phyloP scores from a whole-genome alignment of 1,139 yeast genomes.

The Kurtzmaniella quercitrusa region DNA sequence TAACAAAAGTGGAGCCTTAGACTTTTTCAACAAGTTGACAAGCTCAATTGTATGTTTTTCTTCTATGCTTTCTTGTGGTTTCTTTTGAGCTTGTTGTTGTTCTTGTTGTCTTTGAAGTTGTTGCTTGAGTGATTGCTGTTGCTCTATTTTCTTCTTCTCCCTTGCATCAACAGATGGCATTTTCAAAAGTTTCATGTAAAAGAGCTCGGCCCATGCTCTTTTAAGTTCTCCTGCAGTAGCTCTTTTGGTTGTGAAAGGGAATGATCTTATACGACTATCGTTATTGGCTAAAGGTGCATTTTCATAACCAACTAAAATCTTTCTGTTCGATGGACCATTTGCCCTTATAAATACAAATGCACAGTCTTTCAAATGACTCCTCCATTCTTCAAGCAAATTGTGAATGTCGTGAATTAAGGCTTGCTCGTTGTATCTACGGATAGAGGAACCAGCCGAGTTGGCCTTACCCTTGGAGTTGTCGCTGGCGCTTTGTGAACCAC shows the following conservation, averaged over 20 bases:
- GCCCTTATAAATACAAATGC: slow-evolving; percentile 79
- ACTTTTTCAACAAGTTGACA: slow-evolving; percentile 57
- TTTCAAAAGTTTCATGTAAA: slow-evolving; percentile 55
- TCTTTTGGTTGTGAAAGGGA: slow-evolving; percentile 88
- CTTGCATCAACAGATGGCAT: slow-evolving; percentile 46
- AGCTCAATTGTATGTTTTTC: slow-evolving; percentile 59
- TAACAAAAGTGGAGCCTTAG: slow-evolving; percentile 73
- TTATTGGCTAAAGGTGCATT: slow-evolving; percentile 44
- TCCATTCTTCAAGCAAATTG: slow-evolving; percentile 67
- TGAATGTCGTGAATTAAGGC: slow-evolving; percentile 76
- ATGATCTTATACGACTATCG: slow-evolving; percentile 57
- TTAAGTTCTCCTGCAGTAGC: slow-evolving; percentile 83
- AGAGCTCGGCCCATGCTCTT: slow-evolving; percentile 77
- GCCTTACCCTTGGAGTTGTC: slow-evolving; percentile 95
- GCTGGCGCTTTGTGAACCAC: slow-evolving; percentile 92
- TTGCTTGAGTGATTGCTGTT: slow-evolving; percentile 16
- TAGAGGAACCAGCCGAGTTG: slow-evolving; percentile 89
- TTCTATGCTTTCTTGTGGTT: slow-evolving; percentile 21
- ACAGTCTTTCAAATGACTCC: slow-evolving; percentile 51
- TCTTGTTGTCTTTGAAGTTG: slow-evolving; percentile 13
- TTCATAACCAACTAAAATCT: slow-evolving; percentile 64
- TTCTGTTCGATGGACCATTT: slow-evolving; percentile 66
- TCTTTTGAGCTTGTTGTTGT: slow-evolving; percentile 20
- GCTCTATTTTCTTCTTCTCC: slow-evolving; percentile 20
- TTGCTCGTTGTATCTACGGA: slow-evolving; percentile 86